Base-by-base conservation (phyloP, 352 stramenopile species). In the Phytophthora meadii region DNA sequence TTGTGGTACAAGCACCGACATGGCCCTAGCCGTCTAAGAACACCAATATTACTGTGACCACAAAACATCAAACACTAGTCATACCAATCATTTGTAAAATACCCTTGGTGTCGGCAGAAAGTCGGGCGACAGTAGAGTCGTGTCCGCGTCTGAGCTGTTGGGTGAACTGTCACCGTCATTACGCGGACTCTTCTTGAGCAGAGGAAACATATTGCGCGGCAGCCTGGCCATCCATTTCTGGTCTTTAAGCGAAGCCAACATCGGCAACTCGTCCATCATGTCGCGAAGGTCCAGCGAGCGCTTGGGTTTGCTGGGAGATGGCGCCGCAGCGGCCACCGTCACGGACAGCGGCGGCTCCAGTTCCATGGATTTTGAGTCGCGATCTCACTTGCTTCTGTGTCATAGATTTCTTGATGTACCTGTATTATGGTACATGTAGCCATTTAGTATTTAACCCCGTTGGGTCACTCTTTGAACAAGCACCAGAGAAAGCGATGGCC, bases 1-100 rank as follows among this genome's bases (percentile, higher is more conserved):
- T n/a, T 70, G 67, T 3, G 86, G 86, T 7, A 94, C 82, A 5
- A 94, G 69, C 50, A 89, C 77, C 3, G 86, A 94, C 71, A 76
- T 79, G 19, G 67, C 54, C 41, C 69, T 79, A 1, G 74, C 74
- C 47, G 67, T 68, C 67, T 81, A 54, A 24, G 14, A 54, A n/a
- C 57, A 51, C 32, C 10, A 49, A 55, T 65, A 27, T 64, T 48
- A 41, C 19, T 9, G 12, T 25, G 9, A 46, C 22, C 10, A 47
- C 15, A 36, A 2, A 14, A 3, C 25, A 30, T 22, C 12, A 59
- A 9, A 17, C 10, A 49, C 19, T 36, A 7, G 11, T 36, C 30
- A 12, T 36, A 12, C 9, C n/a, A 42, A 51, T 17, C 36, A 54
- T 44, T 17, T 40, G 30, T 10, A 41, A 37, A 27, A 7, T 58